phyloP scores from a whole-genome alignment of 1,284 basidiomycete genomes.

The Pterulicium gracile region DNA sequence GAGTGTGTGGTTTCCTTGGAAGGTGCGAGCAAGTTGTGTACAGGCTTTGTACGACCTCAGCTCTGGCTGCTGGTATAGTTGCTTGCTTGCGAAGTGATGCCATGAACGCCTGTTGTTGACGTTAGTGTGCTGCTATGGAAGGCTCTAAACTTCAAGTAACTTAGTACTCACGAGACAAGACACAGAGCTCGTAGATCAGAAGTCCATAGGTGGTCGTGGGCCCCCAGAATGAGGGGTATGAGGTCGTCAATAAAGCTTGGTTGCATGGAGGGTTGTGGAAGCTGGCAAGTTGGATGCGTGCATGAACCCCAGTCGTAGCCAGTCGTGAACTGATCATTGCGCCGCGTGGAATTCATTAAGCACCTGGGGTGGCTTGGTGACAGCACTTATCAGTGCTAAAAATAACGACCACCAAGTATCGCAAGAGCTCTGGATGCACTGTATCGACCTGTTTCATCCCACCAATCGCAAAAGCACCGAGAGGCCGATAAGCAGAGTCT shows the following conservation, averaged over 20 bases:
- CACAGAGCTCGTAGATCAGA: conserved; percentile 36
- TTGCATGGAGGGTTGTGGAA: background rate
- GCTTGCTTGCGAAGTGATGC: background rate
- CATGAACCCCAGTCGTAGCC: no score
- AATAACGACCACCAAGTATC: no score
- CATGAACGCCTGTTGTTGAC: background rate
- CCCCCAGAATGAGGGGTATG: conserved; percentile 39
- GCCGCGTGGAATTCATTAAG: no score
- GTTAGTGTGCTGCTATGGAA: no score
- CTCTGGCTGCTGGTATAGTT: background rate
- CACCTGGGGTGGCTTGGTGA: no score
- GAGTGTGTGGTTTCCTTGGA: background rate
- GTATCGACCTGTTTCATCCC: no score
- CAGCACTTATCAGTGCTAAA: no score
- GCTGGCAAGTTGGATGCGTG: no score
- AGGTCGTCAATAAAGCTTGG: conserved; percentile 36
- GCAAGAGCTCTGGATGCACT: no score
- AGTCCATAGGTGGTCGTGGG: conserved; percentile 41
- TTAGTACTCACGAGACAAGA: conserved; percentile 25
- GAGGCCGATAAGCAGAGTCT: no score
- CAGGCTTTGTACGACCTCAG: background rate
- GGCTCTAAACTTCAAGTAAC: background rate
- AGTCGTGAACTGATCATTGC: no score
- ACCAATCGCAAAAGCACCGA: no score
- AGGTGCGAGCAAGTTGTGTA: background rate